These are phyloP conservation scores for Pestalotiopsis sp. DNA, from an alignment of 2,329 filamentous ascomycete genomes.

Conservation along the genomic window DNA sequence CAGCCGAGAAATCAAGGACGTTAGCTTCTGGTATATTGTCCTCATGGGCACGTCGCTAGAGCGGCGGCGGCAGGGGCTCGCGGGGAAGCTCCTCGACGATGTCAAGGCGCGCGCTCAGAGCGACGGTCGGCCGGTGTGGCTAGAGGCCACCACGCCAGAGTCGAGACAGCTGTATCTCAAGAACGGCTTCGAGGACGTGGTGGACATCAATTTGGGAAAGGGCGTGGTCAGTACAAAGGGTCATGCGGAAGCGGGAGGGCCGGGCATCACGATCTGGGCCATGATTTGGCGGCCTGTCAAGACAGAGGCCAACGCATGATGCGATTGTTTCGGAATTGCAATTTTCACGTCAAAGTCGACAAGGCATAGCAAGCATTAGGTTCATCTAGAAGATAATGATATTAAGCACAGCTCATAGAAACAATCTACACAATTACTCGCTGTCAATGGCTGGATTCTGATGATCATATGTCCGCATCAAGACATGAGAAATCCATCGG, in stretches of 20 bases:
- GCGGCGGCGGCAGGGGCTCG: neutral
- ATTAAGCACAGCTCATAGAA: too few relatives aligned
- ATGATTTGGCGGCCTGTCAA: constrained; percentile 1
- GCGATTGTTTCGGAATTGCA: neutral
- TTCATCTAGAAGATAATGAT: too few relatives aligned
- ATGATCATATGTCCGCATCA: too few relatives aligned
- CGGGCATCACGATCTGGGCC: constrained; percentile 3
- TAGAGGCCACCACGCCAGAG: constrained; percentile 3
- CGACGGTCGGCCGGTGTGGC: neutral
- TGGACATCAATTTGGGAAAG: neutral
- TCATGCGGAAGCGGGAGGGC: neutral
- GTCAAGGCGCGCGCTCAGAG: neutral
- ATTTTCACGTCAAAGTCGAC: neutral
- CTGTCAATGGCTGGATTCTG: too few relatives aligned
- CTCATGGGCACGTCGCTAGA: constrained; percentile 1
- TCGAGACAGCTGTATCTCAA: neutral
- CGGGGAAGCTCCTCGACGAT: neutral
- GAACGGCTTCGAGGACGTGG: neutral
- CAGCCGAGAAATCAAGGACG: neutral
- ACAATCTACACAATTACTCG: too few relatives aligned
- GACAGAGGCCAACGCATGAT: neutral
- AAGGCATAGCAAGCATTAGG: neutral
- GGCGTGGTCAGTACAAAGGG: constrained; percentile 1
- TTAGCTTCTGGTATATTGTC: neutral
- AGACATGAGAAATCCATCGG: too few relatives aligned